Base-by-base conservation (phyloP, 2,329 filamentous ascomycete species). In the Tolypocladium nubicola region DNA sequence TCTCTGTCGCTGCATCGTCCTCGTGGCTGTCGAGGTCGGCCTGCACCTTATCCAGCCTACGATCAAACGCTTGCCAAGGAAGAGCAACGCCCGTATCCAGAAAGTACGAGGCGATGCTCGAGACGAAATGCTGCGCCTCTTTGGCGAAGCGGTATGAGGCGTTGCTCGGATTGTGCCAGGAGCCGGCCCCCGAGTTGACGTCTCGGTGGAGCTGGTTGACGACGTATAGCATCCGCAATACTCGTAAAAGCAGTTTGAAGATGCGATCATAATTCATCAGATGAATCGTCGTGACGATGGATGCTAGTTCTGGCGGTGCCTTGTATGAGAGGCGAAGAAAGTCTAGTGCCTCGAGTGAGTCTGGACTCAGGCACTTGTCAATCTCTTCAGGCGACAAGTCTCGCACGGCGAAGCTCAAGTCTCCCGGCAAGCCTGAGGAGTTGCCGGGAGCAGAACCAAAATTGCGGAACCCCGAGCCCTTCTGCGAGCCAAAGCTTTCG, bases 311-410 rank as follows among this genome's bases (percentile, higher is more conserved):
- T 0, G 81, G 71, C 0, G 91, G 87, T 0, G 91, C 80, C 45
- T 87, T 88, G 72, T 97, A 97, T 52, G 91, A 88, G 9, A 99
- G 75, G 1, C 90, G 84, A 19, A 99, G 77, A 66, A 99, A 97
- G 71, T 97, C 94, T n/a, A 97, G 78, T 0, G 94, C 94, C 67
- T 93, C 86, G 21, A 97, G 79, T 0, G 87, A 88, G 67, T 89
- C 82, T 0, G 90, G 86, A 64, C 97, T 83, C 78, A 95, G 86
- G 70, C 91, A 93, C 60, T 81, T 85, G 55, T 90, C 83, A 53
- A 96, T 89, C 63, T 97, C 91, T 52, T 87, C 85, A 9, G 84
- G 78, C 0, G 85, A 81, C 60, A 97, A 79, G 63, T 93, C 87
- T 41, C 94, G 87, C 30, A 99, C 87, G 0, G 89, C 84, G 68